Evolutionary conservation across 192 early-diverging fungal species (phyloP).

Genomic region (Coemansia reversa): DNA sequence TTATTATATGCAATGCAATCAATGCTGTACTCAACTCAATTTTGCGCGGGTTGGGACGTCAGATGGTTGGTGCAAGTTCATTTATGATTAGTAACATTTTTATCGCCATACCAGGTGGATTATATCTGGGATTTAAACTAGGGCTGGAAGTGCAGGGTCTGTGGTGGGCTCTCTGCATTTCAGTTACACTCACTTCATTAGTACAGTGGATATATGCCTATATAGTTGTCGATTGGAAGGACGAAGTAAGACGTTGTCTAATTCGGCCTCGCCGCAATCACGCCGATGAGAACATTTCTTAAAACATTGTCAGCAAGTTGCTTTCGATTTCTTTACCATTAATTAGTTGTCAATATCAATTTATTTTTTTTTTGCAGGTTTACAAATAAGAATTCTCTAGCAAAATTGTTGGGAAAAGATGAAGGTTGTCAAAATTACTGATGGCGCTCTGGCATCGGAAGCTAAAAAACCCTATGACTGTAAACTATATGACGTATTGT

Average conservation of each 20-base stretch:
- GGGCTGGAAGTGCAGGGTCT: constrained; percentile 26
- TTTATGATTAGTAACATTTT: constrained; percentile 52
- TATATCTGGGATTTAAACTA: constrained; percentile 42
- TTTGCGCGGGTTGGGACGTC: constrained; percentile 54
- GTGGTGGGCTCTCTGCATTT: constrained; percentile 37
- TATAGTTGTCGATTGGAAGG: constrained; percentile 26
- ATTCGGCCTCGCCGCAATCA: constrained; percentile 6
- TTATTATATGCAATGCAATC: constrained; percentile 58
- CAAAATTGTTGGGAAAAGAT: no score
- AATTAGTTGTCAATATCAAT: no score
- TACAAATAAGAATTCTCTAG: no score
- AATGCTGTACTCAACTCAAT: constrained; percentile 56
- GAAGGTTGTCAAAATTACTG: no score
- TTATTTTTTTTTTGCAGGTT: neutral
- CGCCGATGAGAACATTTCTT: no score
- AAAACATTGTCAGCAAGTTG: no score
- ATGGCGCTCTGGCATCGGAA: no score
- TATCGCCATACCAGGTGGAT: constrained; percentile 47
- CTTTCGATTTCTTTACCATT: neutral
- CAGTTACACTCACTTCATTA: constrained; percentile 10
- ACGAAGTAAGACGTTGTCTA: constrained; percentile 25
- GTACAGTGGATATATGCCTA: constrained; percentile 24
- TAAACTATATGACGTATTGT: no score
- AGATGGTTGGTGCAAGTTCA: constrained; percentile 42
- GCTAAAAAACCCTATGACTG: no score